Percentiles rank a stretch among this genome's conserved stretches.
Evolutionary conservation across 202 grass and related monocot genomes (phyloP).

Genomic region (Cymbopogon flexuosus): DNA sequence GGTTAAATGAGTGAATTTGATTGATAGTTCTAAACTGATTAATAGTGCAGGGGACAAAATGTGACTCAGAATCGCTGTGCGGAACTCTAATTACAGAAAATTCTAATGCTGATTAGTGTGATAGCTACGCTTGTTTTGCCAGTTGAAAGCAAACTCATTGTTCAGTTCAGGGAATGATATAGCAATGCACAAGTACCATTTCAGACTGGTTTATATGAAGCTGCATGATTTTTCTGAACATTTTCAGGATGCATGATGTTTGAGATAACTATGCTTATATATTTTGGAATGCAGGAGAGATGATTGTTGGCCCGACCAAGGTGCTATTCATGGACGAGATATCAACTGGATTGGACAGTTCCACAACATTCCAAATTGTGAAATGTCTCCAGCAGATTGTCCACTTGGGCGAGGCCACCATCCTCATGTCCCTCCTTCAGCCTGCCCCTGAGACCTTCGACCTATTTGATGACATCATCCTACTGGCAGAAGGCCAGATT

Average conservation of each 20-base stretch:
- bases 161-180: not conserved
- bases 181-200: not conserved
- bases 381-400: constrained; percentile 97
- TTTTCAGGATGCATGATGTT: not conserved
- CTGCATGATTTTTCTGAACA: not conserved
- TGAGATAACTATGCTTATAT: not conserved
- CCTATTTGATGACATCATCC: constrained; percentile 89
- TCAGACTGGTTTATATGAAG: not conserved
- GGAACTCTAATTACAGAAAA: not conserved
- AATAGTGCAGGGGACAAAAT: not conserved
- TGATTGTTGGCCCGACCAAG: constrained; percentile 95
- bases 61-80: not conserved
- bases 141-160: not conserved
- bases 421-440: constrained; percentile 99
- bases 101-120: not conserved
- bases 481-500: constrained; percentile 93
- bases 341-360: constrained; percentile 94
- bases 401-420: constrained; percentile 88
- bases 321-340: constrained; percentile 99
- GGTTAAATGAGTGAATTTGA: not conserved
- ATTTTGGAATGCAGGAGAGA: constrained; percentile 72
- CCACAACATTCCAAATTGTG: constrained; percentile 96
- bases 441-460: constrained; percentile 89
- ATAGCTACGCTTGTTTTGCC: not conserved
- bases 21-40: not conserved